phyloP scores from a whole-genome alignment of 192 early-diverging fungal species.

The Coemansia sp. region DNA sequence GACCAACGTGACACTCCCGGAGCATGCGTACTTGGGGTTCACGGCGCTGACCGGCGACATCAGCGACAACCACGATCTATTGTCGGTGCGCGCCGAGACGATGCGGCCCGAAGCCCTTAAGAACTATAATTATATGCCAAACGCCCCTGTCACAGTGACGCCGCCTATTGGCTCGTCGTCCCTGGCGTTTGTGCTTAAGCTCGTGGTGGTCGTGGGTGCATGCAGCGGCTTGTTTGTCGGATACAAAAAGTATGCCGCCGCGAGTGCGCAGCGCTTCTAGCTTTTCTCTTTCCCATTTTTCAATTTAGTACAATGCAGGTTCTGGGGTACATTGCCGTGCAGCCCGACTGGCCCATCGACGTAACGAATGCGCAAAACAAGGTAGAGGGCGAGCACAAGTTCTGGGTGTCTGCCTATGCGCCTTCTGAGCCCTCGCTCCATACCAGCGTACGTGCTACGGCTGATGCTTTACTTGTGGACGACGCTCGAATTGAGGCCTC shows the following conservation, averaged over 20 bases:
- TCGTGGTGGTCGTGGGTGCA: conserved; percentile 40
- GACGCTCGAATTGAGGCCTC: conserved; percentile 14
- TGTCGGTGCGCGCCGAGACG: conserved; percentile 43
- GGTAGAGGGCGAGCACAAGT: conserved; percentile 25
- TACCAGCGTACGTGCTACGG: conserved; percentile 18
- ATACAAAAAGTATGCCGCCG: conserved; percentile 48
- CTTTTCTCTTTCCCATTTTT: neutral
- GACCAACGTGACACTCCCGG: conserved; percentile 74
- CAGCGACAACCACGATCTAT: conserved; percentile 62
- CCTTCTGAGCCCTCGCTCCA: conserved; percentile 35
- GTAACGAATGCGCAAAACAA: conserved; percentile 23
- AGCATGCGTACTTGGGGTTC: conserved; percentile 85
- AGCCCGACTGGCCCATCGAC: conserved; percentile 54
- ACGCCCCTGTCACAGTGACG: conserved; percentile 1
- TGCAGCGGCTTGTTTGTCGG: conserved; percentile 47
- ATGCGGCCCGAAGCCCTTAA: conserved; percentile 47
- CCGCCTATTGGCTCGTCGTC: conserved; percentile 13
- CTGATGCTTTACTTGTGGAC: conserved; percentile 2
- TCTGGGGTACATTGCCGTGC: conserved; percentile 46
- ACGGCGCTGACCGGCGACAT: conserved; percentile 90
- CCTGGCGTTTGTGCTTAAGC: conserved; percentile 40
- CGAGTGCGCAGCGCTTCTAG: conserved; percentile 52
- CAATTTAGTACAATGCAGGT: conserved; percentile 10
- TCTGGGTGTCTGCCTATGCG: conserved; percentile 52
- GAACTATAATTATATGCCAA: conserved; percentile 33